Base-by-base conservation (phyloP, 202 grass and related monocot genomes). In the Bolboschoenoplectus hybrid region DNA sequence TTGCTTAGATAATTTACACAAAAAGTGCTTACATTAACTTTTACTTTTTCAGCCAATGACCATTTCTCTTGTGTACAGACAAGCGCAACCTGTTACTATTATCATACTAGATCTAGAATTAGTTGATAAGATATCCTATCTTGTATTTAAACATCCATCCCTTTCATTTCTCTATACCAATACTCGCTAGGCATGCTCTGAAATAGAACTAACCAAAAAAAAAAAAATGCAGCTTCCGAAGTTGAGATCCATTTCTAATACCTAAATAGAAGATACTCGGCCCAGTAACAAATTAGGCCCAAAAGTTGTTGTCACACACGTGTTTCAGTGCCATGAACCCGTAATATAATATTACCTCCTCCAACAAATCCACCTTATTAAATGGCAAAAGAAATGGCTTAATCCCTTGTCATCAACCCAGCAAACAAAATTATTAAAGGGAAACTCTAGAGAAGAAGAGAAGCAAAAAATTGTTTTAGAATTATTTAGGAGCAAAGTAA, bases 261-360 rank as follows among this genome's bases (percentile, higher is more conserved):
- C 12, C 11, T 51, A 34, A 8, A 57, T 6, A 40, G 32, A 6
- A 40, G 2, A 57, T 26, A 49, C 14, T 41, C 74, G 36, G 75
- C 75, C 75, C 36, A 79, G 13, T 79, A 58, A n/a, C 14, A 53
- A 56, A 56, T 41, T 43, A 41, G 71, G 75, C 53, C 75, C 75
- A 80, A 80, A 80, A 80, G 5, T 11, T 4, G 41, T 41, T 16
- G 19, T 19, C 6, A 9, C 40, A 40, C 53, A 19, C 34, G 36
- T 80, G 75, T 9, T 66, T 57, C 16, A 8, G 75, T 13, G 16
- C 52, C 53, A 41, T 80, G 35, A 80, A 39, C 10, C 16, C 35
- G 41, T 36, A 79, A 58, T 79, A 80, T 38, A 38, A 80, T 80
- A 60, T 80, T 43, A 52, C n/a, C 53, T 61, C 72, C 51, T 61